phyloP scores from a whole-genome alignment of 2,329 filamentous ascomycete genomes.

The Fusarium sp. region DNA sequence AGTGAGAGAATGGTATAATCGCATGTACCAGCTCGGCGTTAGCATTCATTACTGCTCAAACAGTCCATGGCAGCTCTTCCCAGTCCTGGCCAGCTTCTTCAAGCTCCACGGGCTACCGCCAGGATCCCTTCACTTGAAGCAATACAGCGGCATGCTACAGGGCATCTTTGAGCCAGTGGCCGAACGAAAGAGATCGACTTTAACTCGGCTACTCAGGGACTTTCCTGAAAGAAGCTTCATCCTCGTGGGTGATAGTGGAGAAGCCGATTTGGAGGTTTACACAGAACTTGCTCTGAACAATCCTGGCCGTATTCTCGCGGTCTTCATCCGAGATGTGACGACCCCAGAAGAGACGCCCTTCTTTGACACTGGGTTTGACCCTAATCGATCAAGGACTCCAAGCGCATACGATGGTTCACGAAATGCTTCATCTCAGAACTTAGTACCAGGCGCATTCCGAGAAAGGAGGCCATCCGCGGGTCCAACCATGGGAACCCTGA shows the following conservation, averaged over 20 bases:
- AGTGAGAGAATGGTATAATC: constrained; percentile 89
- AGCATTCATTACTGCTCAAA: constrained; percentile 98
- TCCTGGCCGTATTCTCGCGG: constrained; percentile 82
- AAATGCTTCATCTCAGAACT: constrained; percentile 43
- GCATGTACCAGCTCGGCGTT: constrained; percentile 83
- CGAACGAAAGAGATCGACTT: constrained; percentile 89
- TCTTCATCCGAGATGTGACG: constrained; percentile 97
- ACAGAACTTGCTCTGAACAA: constrained; percentile 90
- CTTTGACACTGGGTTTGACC: constrained; percentile 73
- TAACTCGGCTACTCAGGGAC: constrained; percentile 87
- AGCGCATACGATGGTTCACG: constrained; percentile 42
- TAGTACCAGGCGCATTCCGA: constrained; percentile 29
- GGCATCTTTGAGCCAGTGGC: constrained; percentile 98
- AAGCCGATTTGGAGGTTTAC: constrained; percentile 97
- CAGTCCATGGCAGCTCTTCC: constrained; percentile 97
- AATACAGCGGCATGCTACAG: constrained; percentile 96
- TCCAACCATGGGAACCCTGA: constrained; percentile 67
- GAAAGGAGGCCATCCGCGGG: constrained; percentile 47
- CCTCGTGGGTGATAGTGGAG: constrained; percentile 93
- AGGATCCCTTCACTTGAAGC: constrained; percentile 94
- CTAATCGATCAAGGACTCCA: constrained; percentile 43
- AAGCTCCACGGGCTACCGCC: constrained; percentile 81
- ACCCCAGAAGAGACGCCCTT: constrained; percentile 78
- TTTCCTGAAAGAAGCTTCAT: constrained; percentile 93
- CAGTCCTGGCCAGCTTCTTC: constrained; percentile 88